Base-by-base conservation (phyloP, 352 stramenopile species). In the Pythium periplocum region DNA sequence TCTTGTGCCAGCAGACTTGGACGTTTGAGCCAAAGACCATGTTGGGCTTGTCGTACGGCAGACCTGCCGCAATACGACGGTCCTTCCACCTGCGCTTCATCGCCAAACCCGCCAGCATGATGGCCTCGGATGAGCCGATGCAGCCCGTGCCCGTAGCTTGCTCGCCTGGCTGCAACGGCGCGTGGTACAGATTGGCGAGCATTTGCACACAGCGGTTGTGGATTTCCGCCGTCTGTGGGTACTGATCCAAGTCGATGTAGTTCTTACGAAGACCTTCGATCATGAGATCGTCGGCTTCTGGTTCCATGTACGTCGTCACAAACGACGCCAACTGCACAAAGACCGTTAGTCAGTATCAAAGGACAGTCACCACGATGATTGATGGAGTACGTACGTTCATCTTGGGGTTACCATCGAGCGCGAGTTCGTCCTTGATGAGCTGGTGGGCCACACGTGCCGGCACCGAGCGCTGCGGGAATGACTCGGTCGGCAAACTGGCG, bases 1-100 rank as follows among this genome's bases (percentile, higher is more conserved):
- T 88, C 68, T 97, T 97, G 72, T 97, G 87, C 90, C 90, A 97
- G 71, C 87, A 94, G 31, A 96, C 87, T 59, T 96, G 86, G 26
- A 96, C 88, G 64, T 96, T 96, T 17, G 83, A 87, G 60, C 88
- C 88, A 62, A 97, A 96, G 26, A 97, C 83, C 66, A 97, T 88
- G 73, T 97, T 97, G 45, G 90, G 90, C 34, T 83, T 87, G 62
- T 96, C 87, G 55, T 71, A 86, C 5, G 86, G 60, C 35, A 96
- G 65, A 6, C 87, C 83, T 4, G 76, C 67, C 9, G 82, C 81
- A 44, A 83, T 76, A 55, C 90, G 81, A 61, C 87, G 89, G 55
- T 93, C 84, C 46, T 86, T 84, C 87, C 90, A 97, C 51, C 78
- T 78, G 68, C 87, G 90, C 68, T 97, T 97, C 77, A 97, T 88